These are phyloP conservation scores for Taxillus chinensis DNA, from an alignment of 164 flowering plant genomes.

Conservation along the genomic window DNA sequence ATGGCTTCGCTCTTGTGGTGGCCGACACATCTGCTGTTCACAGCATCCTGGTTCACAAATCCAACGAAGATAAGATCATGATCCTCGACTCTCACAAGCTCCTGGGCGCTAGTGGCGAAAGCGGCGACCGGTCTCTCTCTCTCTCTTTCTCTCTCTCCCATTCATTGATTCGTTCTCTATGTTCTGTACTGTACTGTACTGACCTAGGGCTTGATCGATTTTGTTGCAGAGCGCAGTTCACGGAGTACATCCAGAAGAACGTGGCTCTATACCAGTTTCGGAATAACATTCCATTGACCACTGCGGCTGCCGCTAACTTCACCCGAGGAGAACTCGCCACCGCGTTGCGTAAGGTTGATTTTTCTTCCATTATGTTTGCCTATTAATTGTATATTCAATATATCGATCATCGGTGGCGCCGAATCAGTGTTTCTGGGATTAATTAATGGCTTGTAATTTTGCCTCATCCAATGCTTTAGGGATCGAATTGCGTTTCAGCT, in stretches of 20 bases:
- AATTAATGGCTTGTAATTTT: no score
- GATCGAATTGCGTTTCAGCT: no score
- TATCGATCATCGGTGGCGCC: background rate
- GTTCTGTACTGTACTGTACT: background rate
- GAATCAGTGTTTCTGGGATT: background rate
- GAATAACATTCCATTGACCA: slow-evolving; percentile 85
- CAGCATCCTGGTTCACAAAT: slow-evolving; percentile 89
- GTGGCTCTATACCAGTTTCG: slow-evolving; percentile 88
- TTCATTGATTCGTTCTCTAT: background rate
- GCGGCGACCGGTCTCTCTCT: slow-evolving; percentile 67
- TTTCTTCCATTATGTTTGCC: background rate
- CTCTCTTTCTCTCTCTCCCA: background rate
- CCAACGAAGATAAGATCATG: slow-evolving; percentile 95
- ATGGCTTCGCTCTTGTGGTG: slow-evolving; percentile 71
- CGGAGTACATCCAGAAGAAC: slow-evolving; percentile 92
- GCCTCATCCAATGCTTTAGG: no score
- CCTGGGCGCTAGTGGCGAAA: slow-evolving; percentile 89
- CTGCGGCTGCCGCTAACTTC: slow-evolving; percentile 88
- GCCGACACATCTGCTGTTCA: slow-evolving; percentile 91
- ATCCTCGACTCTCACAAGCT: slow-evolving; percentile 90
- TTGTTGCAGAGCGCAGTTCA: slow-evolving; percentile 68
- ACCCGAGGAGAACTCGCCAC: slow-evolving; percentile 96
- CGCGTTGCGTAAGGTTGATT: slow-evolving; percentile 74
- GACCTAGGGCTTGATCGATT: background rate
- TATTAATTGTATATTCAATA: background rate